Evolutionary conservation across 2,329 filamentous ascomycete species (phyloP).

Genomic region (Cladosporium sp.): DNA sequence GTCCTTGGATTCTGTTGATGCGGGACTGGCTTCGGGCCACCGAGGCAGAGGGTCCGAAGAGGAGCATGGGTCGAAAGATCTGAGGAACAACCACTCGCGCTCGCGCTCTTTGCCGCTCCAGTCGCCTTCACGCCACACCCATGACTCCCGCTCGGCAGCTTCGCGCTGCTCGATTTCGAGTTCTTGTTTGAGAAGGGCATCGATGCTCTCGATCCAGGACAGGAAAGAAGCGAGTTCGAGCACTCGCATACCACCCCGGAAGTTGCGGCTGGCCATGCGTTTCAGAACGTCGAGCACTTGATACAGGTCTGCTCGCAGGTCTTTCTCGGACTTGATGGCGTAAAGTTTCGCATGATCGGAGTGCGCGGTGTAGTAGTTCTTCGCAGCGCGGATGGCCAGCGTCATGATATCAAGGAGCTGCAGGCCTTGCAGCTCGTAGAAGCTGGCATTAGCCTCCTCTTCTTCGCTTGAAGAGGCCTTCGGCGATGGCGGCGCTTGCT

Average conservation of each 20-base stretch:
- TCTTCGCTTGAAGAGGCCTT: slow-evolving; percentile 15
- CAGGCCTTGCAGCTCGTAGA: slow-evolving; percentile 85
- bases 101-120: slow-evolving; percentile 70
- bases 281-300: slow-evolving; percentile 87
- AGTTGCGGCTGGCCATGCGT: slow-evolving; percentile 82
- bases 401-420: slow-evolving; percentile 90
- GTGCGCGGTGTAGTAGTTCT: slow-evolving; percentile 93
- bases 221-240: slow-evolving; percentile 74
- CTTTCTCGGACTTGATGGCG: slow-evolving; percentile 79
- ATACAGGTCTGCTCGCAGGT: slow-evolving; percentile 78
- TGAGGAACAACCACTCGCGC: slow-evolving; percentile 76
- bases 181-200: slow-evolving; percentile 71
- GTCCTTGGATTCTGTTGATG: slow-evolving; percentile 7
- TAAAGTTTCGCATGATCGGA: slow-evolving; percentile 81
- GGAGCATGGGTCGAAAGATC: slow-evolving; percentile 63
- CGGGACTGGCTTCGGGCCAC: slow-evolving; percentile 52
- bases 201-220: slow-evolving; percentile 75
- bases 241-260: slow-evolving; percentile 72
- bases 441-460: slow-evolving; percentile 53
- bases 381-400: slow-evolving; percentile 89
- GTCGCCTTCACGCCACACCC: slow-evolving; percentile 75
- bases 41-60: slow-evolving; percentile 55
- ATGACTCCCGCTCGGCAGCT: slow-evolving; percentile 61
- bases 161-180: slow-evolving; percentile 73
- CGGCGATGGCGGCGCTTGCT: slow-evolving; percentile 18